Evolutionary conservation across 371 early-diverging fungal genomes (phyloP).

Genomic region (Rhizomucor miehei): DNA sequence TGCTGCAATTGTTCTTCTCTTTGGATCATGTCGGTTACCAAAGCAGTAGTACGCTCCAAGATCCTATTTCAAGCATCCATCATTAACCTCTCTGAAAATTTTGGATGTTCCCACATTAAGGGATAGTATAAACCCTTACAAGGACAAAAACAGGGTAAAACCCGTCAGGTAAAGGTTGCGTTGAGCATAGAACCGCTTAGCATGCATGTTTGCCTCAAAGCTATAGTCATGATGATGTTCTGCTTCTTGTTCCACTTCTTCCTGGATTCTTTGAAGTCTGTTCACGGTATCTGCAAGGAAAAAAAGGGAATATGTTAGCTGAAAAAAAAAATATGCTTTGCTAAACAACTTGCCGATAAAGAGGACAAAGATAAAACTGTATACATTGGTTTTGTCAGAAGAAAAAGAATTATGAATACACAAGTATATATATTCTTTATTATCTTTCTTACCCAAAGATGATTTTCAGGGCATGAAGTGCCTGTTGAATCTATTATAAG

Average conservation of each 20-base stretch:
- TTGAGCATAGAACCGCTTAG: constrained; percentile 84
- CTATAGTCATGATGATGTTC: constrained; percentile 38
- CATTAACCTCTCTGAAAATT: not conserved
- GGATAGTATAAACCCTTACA: constrained; percentile 35
- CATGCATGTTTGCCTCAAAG: constrained; percentile 60
- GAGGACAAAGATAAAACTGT: constrained; percentile 63
- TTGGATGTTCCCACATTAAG: not conserved
- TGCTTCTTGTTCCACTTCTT: constrained; percentile 31
- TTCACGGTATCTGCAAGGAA: constrained; percentile 67
- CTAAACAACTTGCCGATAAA: constrained; percentile 55
- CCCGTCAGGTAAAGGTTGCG: constrained; percentile 89
- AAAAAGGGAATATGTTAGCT: not conserved
- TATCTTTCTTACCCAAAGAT: constrained; percentile 55
- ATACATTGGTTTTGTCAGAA: too few relatives aligned
- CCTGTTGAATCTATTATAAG: constrained; percentile 35
- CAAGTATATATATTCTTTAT: too few relatives aligned
- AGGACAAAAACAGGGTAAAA: constrained; percentile 82
- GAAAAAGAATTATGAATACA: too few relatives aligned
- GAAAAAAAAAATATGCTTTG: too few relatives aligned
- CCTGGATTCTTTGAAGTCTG: constrained; percentile 59
- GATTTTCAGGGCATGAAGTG: constrained; percentile 52
- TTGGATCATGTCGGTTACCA: constrained; percentile 65
- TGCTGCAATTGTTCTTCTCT: constrained; percentile 65
- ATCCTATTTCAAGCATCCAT: constrained; percentile 35
- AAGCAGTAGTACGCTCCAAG: constrained; percentile 70